Evolutionary conservation across 2,329 filamentous ascomycete species (phyloP).

Genomic region (Epicoccum sorghinum): DNA sequence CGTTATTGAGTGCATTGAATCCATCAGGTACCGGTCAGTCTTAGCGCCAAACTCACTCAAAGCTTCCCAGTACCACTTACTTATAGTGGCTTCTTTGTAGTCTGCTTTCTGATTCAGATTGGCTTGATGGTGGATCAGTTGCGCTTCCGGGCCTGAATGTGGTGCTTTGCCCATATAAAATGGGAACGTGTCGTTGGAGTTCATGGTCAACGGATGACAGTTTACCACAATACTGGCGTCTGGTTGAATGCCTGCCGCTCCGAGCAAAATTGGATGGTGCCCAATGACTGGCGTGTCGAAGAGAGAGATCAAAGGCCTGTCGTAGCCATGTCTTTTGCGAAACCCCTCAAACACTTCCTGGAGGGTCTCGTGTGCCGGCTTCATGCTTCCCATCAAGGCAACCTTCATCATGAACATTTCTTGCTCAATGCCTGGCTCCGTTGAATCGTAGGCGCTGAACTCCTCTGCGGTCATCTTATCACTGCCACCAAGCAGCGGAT

Average conservation of each 20-base stretch:
- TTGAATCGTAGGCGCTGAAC: neutral
- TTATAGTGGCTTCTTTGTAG: neutral
- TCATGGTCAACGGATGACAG: neutral
- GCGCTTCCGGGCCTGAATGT: neutral
- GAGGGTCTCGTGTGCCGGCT: neutral
- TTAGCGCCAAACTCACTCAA: neutral
- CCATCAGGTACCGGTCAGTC: neutral
- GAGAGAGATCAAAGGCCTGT: neutral
- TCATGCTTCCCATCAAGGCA: neutral
- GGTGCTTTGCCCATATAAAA: neutral
- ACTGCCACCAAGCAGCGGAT: neutral
- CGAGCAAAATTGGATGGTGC: neutral
- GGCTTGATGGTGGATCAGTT: neutral
- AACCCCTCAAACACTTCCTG: neutral
- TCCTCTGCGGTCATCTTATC: slow-evolving; percentile 1
- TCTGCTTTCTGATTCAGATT: neutral
- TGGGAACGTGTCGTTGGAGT: neutral
- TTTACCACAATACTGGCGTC: neutral
- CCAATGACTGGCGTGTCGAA: neutral
- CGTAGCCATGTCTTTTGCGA: neutral
- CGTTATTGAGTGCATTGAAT: neutral
- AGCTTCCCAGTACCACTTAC: neutral
- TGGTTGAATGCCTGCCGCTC: neutral
- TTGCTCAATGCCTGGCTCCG: neutral
- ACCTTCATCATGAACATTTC: neutral